phyloP scores from a whole-genome alignment of 2,329 filamentous ascomycete genomes.

The Paraphaeosphaeria minitans region DNA sequence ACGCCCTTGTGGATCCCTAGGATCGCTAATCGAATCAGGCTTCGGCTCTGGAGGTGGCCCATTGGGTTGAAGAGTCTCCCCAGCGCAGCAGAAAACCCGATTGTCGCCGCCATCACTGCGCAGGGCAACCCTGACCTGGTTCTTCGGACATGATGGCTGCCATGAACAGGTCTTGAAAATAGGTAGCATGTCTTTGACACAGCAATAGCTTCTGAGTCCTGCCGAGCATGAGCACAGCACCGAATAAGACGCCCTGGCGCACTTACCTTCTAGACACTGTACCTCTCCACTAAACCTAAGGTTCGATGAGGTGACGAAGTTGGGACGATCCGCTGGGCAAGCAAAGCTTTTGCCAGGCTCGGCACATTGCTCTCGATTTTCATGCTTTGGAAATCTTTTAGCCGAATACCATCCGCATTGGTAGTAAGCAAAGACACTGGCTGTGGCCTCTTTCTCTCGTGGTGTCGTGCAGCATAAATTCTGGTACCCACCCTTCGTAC shows the following conservation, averaged over 20 bases:
- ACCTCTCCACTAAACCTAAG: background rate
- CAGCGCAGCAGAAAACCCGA: background rate
- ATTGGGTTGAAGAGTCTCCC: background rate
- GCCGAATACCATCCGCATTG: conserved; percentile 10
- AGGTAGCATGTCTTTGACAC: background rate
- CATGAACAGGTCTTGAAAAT: background rate
- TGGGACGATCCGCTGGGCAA: background rate
- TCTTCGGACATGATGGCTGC: background rate
- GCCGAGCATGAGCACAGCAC: background rate
- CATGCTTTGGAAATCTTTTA: background rate
- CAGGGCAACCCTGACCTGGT: background rate
- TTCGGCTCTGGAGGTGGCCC: background rate
- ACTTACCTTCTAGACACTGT: background rate
- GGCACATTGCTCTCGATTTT: background rate
- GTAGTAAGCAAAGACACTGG: conserved; percentile 2
- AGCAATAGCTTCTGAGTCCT: conserved; percentile 1
- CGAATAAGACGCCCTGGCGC: background rate
- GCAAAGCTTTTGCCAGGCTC: background rate
- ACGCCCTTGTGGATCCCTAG: too few species aligned
- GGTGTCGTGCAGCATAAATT: conserved; percentile 6
- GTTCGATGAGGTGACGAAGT: background rate
- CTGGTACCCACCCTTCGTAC: conserved; percentile 8
- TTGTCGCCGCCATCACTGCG: background rate
- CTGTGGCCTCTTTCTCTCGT: background rate
- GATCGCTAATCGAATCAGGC: background rate